Evolutionary conservation across 768 basidiomycete genomes (phyloP), one percentile per base, ranked within the genome.

Genomic region (Lyophyllum decastes): DNA sequence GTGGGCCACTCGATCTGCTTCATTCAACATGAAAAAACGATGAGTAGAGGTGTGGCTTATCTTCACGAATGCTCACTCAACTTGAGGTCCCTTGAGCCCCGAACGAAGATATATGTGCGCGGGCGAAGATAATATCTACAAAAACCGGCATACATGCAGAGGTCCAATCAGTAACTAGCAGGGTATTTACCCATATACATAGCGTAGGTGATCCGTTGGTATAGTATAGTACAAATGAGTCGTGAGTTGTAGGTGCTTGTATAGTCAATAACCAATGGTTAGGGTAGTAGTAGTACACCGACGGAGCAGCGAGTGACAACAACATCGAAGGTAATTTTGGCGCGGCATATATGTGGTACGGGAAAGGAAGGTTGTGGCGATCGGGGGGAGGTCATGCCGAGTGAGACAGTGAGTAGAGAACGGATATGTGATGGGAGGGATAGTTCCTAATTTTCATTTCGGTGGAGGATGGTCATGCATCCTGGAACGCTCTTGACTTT

Each of bases 381-480:
- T 27, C n/a, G 30, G 38, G 51, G 38, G 51, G n/a, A 17, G 51
- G 30, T 10, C 30, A 4, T 30, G 30, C 30, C 10, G 30, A 30
- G 10, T 10, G 30, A 30, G 5, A 30, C 30, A 10, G 10, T 7
- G 50, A 9, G 38, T 4, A 24, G 5, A 4, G 17, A 2, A 7
- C 10, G 30, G 9, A 24, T 2, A 9, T 10, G 1, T 26, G 16
- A 10, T 24, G 27, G 16, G 17, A n/a, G 40, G 30, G n/a, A 22
- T 17, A 34, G 34, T 8, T 24, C 24, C 47, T 19, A 54, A 49
- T 68, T 58, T 47, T 70, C 65, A 56, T 68, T 75, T 48, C 85
- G 77, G 47, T 72, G 73, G 49, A 86, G 24, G 66, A 91, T 82
- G 38, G 87, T 90, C 90, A 92, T 92, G 27, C 90, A 78, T 9